These are phyloP conservation scores for Trichophyton verrucosum DNA, from an alignment of 2,329 filamentous ascomycete species.

Conservation along the genomic window DNA sequence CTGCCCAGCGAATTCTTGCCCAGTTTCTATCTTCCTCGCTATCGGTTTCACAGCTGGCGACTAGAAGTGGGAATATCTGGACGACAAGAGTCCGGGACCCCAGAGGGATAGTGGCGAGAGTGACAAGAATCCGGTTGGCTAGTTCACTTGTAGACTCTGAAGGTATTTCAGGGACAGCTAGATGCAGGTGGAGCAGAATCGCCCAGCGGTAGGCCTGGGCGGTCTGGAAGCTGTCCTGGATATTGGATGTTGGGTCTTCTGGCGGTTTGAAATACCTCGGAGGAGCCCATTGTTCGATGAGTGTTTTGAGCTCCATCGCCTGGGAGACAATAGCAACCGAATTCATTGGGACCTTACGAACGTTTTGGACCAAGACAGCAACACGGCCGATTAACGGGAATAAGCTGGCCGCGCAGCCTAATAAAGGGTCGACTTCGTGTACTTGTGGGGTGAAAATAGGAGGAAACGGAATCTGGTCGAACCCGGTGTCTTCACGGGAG, in stretches of 20 bases:
- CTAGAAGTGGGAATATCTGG: conserved; percentile 57
- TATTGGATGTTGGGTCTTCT: conserved; percentile 50
- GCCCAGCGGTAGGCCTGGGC: conserved; percentile 57
- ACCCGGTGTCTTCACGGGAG: conserved; percentile 46
- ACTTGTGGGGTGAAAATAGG: conserved; percentile 33
- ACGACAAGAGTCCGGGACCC: conserved; percentile 53
- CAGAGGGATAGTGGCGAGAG: conserved; percentile 51
- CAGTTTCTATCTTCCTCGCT: conserved; percentile 49
- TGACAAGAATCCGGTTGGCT: conserved; percentile 49
- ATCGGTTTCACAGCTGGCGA: conserved; percentile 52
- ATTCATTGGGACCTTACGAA: conserved; percentile 44
- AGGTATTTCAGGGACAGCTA: conserved; percentile 56
- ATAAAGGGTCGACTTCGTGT: conserved; percentile 54
- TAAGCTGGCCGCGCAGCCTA: conserved; percentile 55
- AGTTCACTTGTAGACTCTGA: conserved; percentile 45
- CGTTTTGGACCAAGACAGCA: conserved; percentile 52
- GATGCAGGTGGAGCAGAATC: conserved; percentile 53
- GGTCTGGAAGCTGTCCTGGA: conserved; percentile 53
- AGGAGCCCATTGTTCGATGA: conserved; percentile 50
- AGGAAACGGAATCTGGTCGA: conserved; percentile 31
- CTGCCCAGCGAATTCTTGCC: conserved; percentile 50
- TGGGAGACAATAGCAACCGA: conserved; percentile 49
- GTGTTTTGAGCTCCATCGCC: conserved; percentile 49
- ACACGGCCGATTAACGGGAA: conserved; percentile 57
- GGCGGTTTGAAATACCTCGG: conserved; percentile 48